Evolutionary conservation across 495 filamentous ascomycete species (phyloP).

Genomic region (Usnea hakonensis): DNA sequence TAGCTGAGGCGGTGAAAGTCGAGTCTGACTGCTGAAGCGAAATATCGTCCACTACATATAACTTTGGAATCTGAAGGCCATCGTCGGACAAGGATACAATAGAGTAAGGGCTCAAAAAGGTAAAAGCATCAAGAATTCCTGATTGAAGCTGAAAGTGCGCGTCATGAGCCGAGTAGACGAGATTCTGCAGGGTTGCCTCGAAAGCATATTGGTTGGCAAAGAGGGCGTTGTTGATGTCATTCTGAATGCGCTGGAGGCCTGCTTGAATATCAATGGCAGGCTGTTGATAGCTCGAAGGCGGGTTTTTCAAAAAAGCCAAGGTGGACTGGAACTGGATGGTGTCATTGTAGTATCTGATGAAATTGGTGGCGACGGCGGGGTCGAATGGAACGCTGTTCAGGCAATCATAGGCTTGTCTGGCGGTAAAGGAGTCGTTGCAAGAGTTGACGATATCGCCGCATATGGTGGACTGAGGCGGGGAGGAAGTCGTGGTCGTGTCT

Average conservation of each 20-base stretch:
- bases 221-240: slow-evolving; percentile 29
- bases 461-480: slow-evolving; percentile 8
- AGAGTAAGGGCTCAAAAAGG: slow-evolving; percentile 35
- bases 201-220: slow-evolving; percentile 45
- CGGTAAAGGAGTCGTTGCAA: slow-evolving; percentile 23
- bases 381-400: slow-evolving; percentile 49
- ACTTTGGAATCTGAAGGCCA: slow-evolving; percentile 38
- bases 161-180: slow-evolving; percentile 39
- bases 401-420: slow-evolving; percentile 40
- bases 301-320: slow-evolving; percentile 46
- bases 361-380: slow-evolving; percentile 38
- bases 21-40: background rate
- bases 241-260: slow-evolving; percentile 36
- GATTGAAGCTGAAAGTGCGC: slow-evolving; percentile 35
- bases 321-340: slow-evolving; percentile 52
- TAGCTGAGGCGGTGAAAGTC: slow-evolving; percentile 30
- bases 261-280: slow-evolving; percentile 43
- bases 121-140: slow-evolving; percentile 37
- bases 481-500: slow-evolving; percentile 1
- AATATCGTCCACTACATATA: slow-evolving; percentile 27
- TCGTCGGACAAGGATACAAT: slow-evolving; percentile 43
- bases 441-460: slow-evolving; percentile 16
- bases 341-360: slow-evolving; percentile 46
- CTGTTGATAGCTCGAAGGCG: slow-evolving; percentile 48
- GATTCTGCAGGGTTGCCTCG: slow-evolving; percentile 38